phyloP scores from a whole-genome alignment of 768 basidiomycete genomes.

The Boletus rubroflammeus region DNA sequence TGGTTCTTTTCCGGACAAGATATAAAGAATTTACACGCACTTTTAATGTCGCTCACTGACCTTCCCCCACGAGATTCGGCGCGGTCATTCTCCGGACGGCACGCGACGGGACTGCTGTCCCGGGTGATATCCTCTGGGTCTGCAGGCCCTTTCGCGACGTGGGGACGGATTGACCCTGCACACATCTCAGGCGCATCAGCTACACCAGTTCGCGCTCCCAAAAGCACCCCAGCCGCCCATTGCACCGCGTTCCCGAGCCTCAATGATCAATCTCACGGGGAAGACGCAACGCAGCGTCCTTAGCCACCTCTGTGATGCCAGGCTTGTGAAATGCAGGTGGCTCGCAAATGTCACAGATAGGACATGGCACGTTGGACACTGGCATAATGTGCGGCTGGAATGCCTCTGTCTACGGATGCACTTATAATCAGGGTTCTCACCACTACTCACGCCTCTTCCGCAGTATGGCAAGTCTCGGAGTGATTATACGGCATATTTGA shows the following conservation, averaged over 20 bases:
- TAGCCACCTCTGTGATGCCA: neutral
- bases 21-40: neutral
- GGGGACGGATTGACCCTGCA: slow-evolving; percentile 19
- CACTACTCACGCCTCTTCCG: neutral
- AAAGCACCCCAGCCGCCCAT: slow-evolving; percentile 12
- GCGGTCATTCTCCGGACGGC: slow-evolving; percentile 7
- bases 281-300: slow-evolving; percentile 28
- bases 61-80: slow-evolving; percentile 6
- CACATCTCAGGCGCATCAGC: slow-evolving; percentile 16
- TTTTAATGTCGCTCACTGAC: slow-evolving; percentile 2
- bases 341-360: neutral
- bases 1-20: neutral
- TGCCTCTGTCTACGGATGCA: slow-evolving; percentile 35
- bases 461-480: no score
- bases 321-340: slow-evolving; percentile 23
- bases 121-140: slow-evolving; percentile 19
- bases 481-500: neutral
- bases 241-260: slow-evolving; percentile 11
- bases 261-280: slow-evolving; percentile 25
- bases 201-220: slow-evolving; percentile 10
- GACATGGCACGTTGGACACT: neutral
- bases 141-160: slow-evolving; percentile 15
- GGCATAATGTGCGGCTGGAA: slow-evolving; percentile 23
- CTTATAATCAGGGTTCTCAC: slow-evolving; percentile 27
- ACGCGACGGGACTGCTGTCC: neutral